Base-by-base conservation (phyloP, 202 grass and related monocot species). In the Dendrocalamus latiflorus region DNA sequence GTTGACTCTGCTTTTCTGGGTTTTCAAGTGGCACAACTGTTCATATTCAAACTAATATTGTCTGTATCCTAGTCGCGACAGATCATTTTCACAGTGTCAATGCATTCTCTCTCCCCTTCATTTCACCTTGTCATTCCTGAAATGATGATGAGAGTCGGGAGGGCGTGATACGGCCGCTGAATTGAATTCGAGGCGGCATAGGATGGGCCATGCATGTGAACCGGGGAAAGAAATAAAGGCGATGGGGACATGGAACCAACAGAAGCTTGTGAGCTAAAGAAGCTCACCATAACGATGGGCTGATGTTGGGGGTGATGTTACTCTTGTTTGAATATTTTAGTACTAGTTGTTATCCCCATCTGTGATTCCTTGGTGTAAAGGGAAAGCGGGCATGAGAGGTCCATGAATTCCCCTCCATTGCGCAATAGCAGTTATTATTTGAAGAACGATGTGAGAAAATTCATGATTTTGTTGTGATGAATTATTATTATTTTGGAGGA, bases 181-280 rank as follows among this genome's bases (percentile, higher is more conserved):
- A 64, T 82, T n/a, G n/a, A 61, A 73, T 73, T 73, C 43, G 30
- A 37, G 68, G 18, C 9, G 37, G 76, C 58, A 48, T 12, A 56
- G 70, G 61, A 57, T 49, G 41, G 45, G 70, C n/a, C n/a, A 49
- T 26, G 80, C 72, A 55, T 87, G 79, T 76, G 85, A 87, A 18
- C 44, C 36, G 25, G 56, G 42, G 21, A 70, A 60, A 58, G 44
- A 70, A 77, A 64, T 82, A 77, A 87, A 82, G 79, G 63, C 21
- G 85, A 87, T 13, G 72, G 14, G 55, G 65, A 87, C 85, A 71
- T 77, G 65, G 65, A 77, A 77, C n/a, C n/a, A n/a, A n/a, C n/a
- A n/a, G n/a, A n/a, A n/a, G n/a, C n/a, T n/a, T n/a, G n/a, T n/a
- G n/a, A 69, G 45, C 51, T n/a, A 60, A 71, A 77, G 78, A 70